Conservation (phyloP, 2,329 filamentous ascomycete genomes). For the Penicillium thymicola region DNA sequence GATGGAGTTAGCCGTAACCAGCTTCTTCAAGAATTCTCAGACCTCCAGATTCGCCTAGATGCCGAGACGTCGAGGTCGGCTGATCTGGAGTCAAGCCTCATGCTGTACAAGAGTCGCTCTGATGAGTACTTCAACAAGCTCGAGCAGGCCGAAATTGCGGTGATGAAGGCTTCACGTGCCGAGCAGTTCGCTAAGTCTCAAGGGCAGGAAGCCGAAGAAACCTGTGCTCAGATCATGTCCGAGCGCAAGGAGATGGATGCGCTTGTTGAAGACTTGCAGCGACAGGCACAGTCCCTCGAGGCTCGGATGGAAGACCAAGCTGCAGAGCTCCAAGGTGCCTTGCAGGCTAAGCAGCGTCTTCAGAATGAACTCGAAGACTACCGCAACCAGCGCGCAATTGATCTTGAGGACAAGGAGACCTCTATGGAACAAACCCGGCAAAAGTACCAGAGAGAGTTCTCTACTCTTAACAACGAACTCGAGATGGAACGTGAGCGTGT, state of each 20-base stretch:
- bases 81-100: conserved; percentile 79
- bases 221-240: conserved; percentile 82
- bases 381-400: conserved; percentile 87
- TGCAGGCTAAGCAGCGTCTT: conserved; percentile 87
- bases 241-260: conserved; percentile 88
- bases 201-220: conserved; percentile 86
- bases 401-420: conserved; percentile 93
- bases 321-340: conserved; percentile 78
- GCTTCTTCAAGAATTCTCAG: conserved; percentile 85
- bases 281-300: conserved; percentile 83
- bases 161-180: conserved; percentile 84
- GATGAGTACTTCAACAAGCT: conserved; percentile 97
- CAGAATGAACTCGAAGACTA: conserved; percentile 98
- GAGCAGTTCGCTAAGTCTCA: conserved; percentile 93
- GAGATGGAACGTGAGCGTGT: conserved; percentile 90
- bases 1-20: conserved; percentile 85
- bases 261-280: conserved; percentile 82
- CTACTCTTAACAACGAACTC: conserved; percentile 83
- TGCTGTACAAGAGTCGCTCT: conserved; percentile 83
- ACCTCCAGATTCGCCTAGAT: conserved; percentile 89
- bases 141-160: conserved; percentile 92
- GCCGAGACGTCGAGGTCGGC: conserved; percentile 79
- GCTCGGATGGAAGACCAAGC: conserved; percentile 88
- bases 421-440: conserved; percentile 95
- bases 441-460: conserved; percentile 94